A percentile compares a stretch with the other conserved stretches of the same genome.
Conservation (phyloP, 371 early-diverging fungal species). For the Actinomucor elegans region DNA sequence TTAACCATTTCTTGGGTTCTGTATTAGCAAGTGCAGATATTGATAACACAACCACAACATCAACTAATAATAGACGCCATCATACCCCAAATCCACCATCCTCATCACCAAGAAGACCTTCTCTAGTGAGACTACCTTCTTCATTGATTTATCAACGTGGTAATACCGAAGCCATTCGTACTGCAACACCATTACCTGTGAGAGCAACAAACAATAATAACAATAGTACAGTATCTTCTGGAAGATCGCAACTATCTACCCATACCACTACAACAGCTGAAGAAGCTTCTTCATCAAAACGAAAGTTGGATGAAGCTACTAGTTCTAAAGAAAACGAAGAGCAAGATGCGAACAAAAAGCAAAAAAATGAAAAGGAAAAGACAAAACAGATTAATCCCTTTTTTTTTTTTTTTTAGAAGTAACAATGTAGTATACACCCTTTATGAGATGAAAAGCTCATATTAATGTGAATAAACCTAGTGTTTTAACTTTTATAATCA, state of each 20-base stretch:
- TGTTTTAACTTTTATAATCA: background rate
- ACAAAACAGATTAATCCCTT: slow-evolving; percentile 12
- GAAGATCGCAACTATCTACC: too few relatives aligned
- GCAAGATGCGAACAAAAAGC: background rate
- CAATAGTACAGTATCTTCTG: too few relatives aligned
- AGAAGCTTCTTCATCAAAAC: too few relatives aligned
- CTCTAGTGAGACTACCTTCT: background rate
- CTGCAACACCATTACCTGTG: background rate
- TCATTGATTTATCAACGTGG: slow-evolving; percentile 5
- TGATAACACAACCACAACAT: slow-evolving; percentile 7
- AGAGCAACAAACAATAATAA: slow-evolving; percentile 2
- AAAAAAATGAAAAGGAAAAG: slow-evolving; percentile 22
- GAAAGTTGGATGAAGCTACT: background rate
- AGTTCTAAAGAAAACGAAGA: background rate
- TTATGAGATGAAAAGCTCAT: too few relatives aligned
- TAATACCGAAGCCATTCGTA: slow-evolving; percentile 10
- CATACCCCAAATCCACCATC: too few relatives aligned
- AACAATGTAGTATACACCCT: too few relatives aligned
- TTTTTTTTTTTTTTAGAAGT: background rate
- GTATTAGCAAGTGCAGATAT: slow-evolving; percentile 46
- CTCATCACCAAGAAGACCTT: background rate
- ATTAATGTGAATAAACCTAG: too few relatives aligned
- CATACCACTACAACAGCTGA: too few relatives aligned
- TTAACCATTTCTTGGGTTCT: slow-evolving; percentile 47
- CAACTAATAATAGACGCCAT: background rate